A percentile compares a stretch with the other conserved stretches of the same genome.
These are phyloP conservation scores for Coleophoma cylindrospora DNA, from an alignment of 2,329 filamentous ascomycete genomes.

Conservation along the genomic window DNA sequence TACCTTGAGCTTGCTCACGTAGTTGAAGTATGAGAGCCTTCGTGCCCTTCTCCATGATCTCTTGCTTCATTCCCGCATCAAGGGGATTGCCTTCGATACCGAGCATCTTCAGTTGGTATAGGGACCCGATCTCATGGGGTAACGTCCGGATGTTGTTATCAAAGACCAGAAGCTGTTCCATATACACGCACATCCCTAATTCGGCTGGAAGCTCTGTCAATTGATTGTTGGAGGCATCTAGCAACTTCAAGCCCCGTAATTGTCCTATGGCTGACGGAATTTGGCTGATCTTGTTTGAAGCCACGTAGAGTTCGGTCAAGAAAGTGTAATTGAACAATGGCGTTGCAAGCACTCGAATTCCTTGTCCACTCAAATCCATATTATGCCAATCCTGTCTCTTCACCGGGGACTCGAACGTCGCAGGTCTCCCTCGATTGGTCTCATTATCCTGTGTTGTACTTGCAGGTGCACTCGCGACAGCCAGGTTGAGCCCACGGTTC, in stretches of 20 bases:
- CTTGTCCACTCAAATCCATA: constrained; percentile 94
- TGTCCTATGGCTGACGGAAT: constrained; percentile 80
- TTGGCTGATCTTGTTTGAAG: constrained; percentile 80
- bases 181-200: constrained; percentile 92
- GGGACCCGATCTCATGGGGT: constrained; percentile 80
- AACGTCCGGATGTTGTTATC: constrained; percentile 83
- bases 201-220: constrained; percentile 79
- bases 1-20: constrained; percentile 80
- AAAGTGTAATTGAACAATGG: constrained; percentile 86
- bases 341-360: constrained; percentile 73
- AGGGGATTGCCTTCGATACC: constrained; percentile 91
- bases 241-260: constrained; percentile 72
- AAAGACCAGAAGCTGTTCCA: constrained; percentile 81
- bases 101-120: constrained; percentile 83
- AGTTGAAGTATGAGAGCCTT: constrained; percentile 78
- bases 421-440: constrained; percentile 51
- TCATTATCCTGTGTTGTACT: constrained; percentile 40
- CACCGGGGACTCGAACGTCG: constrained; percentile 61
- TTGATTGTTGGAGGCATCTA: constrained; percentile 88
- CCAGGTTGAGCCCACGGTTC: constrained; percentile 53
- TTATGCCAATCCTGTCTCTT: constrained; percentile 85
- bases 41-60: constrained; percentile 83
- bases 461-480: constrained; percentile 32
- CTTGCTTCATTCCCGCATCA: constrained; percentile 69
- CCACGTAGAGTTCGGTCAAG: constrained; percentile 86